phyloP scores from a whole-genome alignment of 2,329 filamentous ascomycete species.

The Pseudogymnoascus sp. region DNA sequence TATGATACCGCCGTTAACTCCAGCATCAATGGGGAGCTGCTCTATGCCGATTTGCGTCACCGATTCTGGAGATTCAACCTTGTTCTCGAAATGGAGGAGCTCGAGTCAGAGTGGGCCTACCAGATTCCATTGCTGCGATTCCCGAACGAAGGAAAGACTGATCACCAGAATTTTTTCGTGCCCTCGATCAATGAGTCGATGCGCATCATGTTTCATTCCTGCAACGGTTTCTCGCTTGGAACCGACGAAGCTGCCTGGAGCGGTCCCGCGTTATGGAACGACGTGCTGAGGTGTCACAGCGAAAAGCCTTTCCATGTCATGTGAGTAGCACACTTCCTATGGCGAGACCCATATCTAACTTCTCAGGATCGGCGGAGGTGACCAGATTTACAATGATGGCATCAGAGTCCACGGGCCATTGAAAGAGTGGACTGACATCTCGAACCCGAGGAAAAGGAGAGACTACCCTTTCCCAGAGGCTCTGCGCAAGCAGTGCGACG shows the following conservation, averaged over 20 bases:
- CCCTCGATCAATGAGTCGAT: slow-evolving; percentile 78
- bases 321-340: slow-evolving; percentile 49
- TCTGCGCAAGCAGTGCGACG: slow-evolving; percentile 75
- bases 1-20: slow-evolving; percentile 18
- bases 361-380: slow-evolving; percentile 74
- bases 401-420: slow-evolving; percentile 80
- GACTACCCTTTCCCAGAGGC: slow-evolving; percentile 68
- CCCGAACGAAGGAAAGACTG: slow-evolving; percentile 45
- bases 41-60: slow-evolving; percentile 58
- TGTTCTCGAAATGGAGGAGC: slow-evolving; percentile 61
- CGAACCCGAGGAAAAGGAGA: slow-evolving; percentile 74
- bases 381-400: slow-evolving; percentile 94
- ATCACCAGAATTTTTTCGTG: slow-evolving; percentile 69
- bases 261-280: slow-evolving; percentile 90
- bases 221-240: slow-evolving; percentile 89
- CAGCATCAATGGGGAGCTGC: slow-evolving; percentile 44
- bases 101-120: slow-evolving; percentile 74
- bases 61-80: slow-evolving; percentile 95
- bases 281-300: slow-evolving; percentile 75
- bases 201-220: slow-evolving; percentile 98
- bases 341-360: slow-evolving; percentile 26
- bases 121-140: slow-evolving; percentile 58
- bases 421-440: slow-evolving; percentile 71
- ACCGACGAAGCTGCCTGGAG: slow-evolving; percentile 81
- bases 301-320: slow-evolving; percentile 88